These are phyloP conservation scores for Cladosporium velox DNA, from an alignment of 2,329 filamentous ascomycete genomes.

Conservation along the genomic window DNA sequence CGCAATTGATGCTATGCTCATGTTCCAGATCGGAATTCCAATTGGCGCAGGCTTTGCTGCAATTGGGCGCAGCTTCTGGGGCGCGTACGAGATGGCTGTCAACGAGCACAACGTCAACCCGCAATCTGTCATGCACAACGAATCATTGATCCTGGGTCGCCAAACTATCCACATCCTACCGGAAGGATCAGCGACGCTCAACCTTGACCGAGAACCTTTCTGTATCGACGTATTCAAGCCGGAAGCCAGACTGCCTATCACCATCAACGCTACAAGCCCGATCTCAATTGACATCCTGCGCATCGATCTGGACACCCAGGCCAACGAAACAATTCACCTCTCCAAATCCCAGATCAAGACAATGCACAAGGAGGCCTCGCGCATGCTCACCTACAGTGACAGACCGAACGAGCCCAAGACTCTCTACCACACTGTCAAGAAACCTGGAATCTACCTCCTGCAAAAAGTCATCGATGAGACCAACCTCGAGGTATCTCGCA, in stretches of 20 bases:
- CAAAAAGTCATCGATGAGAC: conserved; percentile 87
- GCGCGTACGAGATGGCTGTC: conserved; percentile 80
- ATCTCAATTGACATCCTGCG: conserved; percentile 86
- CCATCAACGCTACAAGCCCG: conserved; percentile 90
- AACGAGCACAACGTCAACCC: conserved; percentile 92
- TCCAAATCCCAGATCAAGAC: conserved; percentile 72
- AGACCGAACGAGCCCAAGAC: conserved; percentile 42
- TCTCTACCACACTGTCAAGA: conserved; percentile 75
- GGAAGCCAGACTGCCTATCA: conserved; percentile 72
- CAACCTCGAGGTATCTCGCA: conserved; percentile 67
- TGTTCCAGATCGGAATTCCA: conserved; percentile 86
- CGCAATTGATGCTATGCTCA: conserved; percentile 77
- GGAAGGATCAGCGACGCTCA: conserved; percentile 86
- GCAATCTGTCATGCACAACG: conserved; percentile 83
- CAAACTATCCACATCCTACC: conserved; percentile 98
- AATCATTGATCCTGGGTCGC: conserved; percentile 90
- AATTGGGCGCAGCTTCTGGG: conserved; percentile 79
- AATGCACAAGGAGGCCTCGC: conserved; percentile 70
- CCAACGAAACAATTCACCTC: conserved; percentile 78
- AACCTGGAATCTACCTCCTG: conserved; percentile 83
- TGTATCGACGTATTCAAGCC: conserved; percentile 70
- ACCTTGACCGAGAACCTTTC: conserved; percentile 77
- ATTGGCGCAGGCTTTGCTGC: conserved; percentile 72
- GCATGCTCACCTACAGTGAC: conserved; percentile 53
- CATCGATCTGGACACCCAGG: conserved; percentile 77